These are phyloP conservation scores for Penicillium griseofulvum DNA, from an alignment of 2,329 filamentous ascomycete genomes.

Conservation along the genomic window DNA sequence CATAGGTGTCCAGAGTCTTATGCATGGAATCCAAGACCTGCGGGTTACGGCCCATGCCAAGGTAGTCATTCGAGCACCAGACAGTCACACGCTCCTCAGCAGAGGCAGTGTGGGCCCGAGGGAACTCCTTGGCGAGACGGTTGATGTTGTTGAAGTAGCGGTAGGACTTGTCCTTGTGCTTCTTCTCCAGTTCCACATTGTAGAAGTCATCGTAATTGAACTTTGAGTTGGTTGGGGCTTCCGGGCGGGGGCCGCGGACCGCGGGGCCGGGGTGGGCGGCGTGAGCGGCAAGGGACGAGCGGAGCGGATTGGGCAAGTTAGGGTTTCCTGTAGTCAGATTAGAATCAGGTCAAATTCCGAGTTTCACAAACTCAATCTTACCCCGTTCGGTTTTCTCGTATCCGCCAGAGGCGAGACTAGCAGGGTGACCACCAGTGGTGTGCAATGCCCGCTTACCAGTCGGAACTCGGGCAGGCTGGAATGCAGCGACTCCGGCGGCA, in stretches of 20 bases:
- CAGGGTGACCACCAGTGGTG: conserved; percentile 73
- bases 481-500: conserved; percentile 30
- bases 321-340: conserved; percentile 25
- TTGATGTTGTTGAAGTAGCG: conserved; percentile 99
- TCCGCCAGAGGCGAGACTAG: conserved; percentile 65
- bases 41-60: conserved; percentile 93
- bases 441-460: conserved; percentile 72
- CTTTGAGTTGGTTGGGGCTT: conserved; percentile 53
- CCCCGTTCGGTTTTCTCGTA: conserved; percentile 52
- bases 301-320: conserved; percentile 25
- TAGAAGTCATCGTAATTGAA: conserved; percentile 96
- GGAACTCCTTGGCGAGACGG: conserved; percentile 91
- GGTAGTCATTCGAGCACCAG: conserved; percentile 99
- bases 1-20: conserved; percentile 88
- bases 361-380: conserved; percentile 29
- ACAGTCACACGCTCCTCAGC: conserved; percentile 87
- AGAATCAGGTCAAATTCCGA: conserved; percentile 7
- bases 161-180: conserved; percentile 99
- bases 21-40: conserved; percentile 90
- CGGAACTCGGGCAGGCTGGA: conserved; percentile 49
- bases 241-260: conserved; percentile 46
- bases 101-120: conserved; percentile 83
- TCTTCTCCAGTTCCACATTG: conserved; percentile 85
- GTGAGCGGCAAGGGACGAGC: conserved; percentile 21
- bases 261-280: conserved; percentile 20